Conservation (phyloP, 176 grass and related monocot species). For the Carex myosuroides region DNA sequence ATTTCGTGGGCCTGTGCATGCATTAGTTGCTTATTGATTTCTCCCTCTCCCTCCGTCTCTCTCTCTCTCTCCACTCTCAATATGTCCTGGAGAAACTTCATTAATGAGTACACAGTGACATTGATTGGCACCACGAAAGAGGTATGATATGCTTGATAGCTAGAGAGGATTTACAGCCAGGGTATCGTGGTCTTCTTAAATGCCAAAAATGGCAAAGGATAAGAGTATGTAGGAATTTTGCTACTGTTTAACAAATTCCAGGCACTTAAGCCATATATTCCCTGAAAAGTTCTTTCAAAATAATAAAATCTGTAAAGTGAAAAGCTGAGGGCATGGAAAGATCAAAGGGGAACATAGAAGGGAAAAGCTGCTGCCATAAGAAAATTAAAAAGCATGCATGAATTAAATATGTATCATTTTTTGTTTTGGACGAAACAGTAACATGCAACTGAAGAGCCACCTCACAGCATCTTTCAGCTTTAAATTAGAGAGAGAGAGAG, state of each 20-base stretch:
- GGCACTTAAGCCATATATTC: not conserved
- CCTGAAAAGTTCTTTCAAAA: constrained; percentile 5
- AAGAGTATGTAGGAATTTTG: not conserved
- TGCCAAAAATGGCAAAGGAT: not conserved
- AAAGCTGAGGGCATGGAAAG: not conserved
- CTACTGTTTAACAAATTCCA: not conserved
- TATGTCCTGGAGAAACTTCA: constrained; percentile 13
- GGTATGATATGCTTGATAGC: constrained; percentile 8
- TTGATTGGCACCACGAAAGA: constrained; percentile 25
- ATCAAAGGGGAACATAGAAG: not conserved
- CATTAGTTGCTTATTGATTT: constrained; percentile 5
- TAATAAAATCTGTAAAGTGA: not conserved
- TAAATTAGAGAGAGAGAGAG: not conserved
- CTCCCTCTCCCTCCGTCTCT: not conserved
- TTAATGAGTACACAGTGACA: constrained; percentile 19
- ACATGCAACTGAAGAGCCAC: not conserved
- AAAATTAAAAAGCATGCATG: not conserved
- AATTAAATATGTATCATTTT: not conserved
- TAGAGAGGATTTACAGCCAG: not conserved
- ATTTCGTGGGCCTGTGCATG: not conserved
- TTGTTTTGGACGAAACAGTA: not conserved
- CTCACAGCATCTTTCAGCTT: not conserved
- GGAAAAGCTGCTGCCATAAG: not conserved
- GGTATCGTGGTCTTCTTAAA: not conserved
- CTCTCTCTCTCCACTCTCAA: not conserved